Evolutionary conservation across 2,329 filamentous ascomycete genomes (phyloP).

Genomic region (Pleurostoma richardsiae): DNA sequence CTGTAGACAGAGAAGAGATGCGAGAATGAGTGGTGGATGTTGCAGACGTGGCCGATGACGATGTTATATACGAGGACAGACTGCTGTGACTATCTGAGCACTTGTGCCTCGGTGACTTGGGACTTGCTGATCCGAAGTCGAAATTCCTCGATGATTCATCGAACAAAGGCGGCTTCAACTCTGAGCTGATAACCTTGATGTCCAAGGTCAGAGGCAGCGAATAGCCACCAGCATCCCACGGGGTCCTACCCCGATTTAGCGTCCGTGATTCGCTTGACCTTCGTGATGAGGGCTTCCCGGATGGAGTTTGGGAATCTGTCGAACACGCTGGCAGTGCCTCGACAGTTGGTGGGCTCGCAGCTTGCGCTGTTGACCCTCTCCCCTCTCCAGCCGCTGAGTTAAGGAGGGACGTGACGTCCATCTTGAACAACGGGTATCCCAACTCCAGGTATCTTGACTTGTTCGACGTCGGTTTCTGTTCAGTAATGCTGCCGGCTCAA

Average conservation of each 20-base stretch:
- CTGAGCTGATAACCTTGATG: slow-evolving; percentile 20
- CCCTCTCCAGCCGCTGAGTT: slow-evolving; percentile 16
- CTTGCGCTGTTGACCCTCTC: slow-evolving; percentile 9
- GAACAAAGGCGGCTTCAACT: slow-evolving; percentile 14
- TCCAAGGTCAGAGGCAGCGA: slow-evolving; percentile 37
- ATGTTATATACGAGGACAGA: slow-evolving; percentile 39
- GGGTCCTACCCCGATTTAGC: slow-evolving; percentile 32
- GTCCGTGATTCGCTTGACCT: slow-evolving; percentile 21
- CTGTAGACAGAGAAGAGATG: slow-evolving; percentile 48
- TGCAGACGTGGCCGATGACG: slow-evolving; percentile 33
- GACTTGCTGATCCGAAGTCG: slow-evolving; percentile 16
- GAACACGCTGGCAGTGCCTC: slow-evolving; percentile 15
- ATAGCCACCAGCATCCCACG: slow-evolving; percentile 48
- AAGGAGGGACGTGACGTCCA: slow-evolving; percentile 37
- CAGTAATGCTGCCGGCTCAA: no score
- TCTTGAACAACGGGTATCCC: slow-evolving; percentile 10
- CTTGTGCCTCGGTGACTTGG: slow-evolving; percentile 32
- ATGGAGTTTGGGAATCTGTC: slow-evolving; percentile 24
- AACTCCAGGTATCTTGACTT: no score
- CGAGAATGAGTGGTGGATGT: slow-evolving; percentile 43
- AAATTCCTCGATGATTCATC: slow-evolving; percentile 14
- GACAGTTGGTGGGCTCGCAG: slow-evolving; percentile 16
- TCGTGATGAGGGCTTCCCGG: slow-evolving; percentile 16
- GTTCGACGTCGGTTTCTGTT: no score
- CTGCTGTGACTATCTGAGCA: slow-evolving; percentile 49